phyloP scores from a whole-genome alignment of 139 green algal species.

The Chlorella sp. region DNA sequence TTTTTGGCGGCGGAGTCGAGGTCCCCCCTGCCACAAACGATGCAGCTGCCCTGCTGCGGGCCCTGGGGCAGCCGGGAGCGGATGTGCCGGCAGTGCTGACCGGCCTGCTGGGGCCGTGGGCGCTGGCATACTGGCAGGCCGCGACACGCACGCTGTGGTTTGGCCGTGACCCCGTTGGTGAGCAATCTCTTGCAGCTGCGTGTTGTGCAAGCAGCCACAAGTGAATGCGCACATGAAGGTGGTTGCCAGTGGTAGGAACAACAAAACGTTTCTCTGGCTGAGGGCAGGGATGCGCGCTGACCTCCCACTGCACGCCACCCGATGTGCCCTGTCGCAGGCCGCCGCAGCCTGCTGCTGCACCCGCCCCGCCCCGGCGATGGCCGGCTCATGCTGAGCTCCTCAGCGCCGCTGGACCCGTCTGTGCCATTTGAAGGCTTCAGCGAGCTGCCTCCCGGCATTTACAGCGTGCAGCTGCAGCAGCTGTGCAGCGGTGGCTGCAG shows the following conservation, averaged over 20 bases:
- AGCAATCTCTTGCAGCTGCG: not conserved
- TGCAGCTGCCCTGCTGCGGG: slow-evolving; percentile 48
- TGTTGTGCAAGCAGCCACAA: too few relatives aligned
- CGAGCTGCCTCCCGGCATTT: slow-evolving; percentile 55
- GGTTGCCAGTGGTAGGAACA: too few relatives aligned
- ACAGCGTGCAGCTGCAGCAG: slow-evolving; percentile 35
- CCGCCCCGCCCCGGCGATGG: slow-evolving; percentile 35
- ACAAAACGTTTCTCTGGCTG: too few relatives aligned
- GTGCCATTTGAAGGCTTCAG: slow-evolving; percentile 7
- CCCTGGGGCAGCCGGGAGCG: slow-evolving; percentile 25
- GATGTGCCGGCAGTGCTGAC: slow-evolving; percentile 46
- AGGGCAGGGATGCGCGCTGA: too few relatives aligned
- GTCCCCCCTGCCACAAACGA: slow-evolving; percentile 61
- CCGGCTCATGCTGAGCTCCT: slow-evolving; percentile 59
- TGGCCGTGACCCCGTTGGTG: slow-evolving; percentile 75
- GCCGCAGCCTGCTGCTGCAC: slow-evolving; percentile 77
- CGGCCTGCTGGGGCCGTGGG: slow-evolving; percentile 79
- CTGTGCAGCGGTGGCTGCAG: too few relatives aligned
- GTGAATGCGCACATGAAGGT: too few relatives aligned
- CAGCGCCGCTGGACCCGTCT: slow-evolving; percentile 8
- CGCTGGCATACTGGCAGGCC: slow-evolving; percentile 79
- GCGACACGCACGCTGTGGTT: slow-evolving; percentile 67
- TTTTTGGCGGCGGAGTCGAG: slow-evolving; percentile 64
- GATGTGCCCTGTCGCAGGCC: slow-evolving; percentile 34
- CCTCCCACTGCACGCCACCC: too few relatives aligned